These are phyloP conservation scores for Onygenales sp. DNA, from an alignment of 2,329 filamentous ascomycete genomes.

Conservation along the genomic window DNA sequence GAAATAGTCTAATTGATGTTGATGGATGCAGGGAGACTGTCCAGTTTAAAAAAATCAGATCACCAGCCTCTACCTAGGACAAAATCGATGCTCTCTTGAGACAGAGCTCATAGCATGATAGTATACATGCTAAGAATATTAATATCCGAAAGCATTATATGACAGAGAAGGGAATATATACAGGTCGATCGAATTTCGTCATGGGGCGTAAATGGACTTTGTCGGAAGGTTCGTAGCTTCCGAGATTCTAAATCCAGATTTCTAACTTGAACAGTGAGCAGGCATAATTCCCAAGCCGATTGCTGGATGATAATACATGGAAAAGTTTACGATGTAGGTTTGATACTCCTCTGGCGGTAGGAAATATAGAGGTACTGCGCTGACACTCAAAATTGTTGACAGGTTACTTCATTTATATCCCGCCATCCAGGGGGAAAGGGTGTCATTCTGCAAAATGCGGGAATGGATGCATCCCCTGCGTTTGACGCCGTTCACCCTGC, in stretches of 20 bases:
- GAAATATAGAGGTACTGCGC: background rate
- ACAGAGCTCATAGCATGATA: too few relatives aligned
- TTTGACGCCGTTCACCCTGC: constrained; percentile 94
- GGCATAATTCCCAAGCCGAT: constrained; percentile 73
- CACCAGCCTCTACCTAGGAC: too few relatives aligned
- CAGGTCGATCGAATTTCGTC: background rate
- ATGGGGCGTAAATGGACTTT: background rate
- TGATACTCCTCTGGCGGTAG: background rate
- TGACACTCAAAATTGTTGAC: constrained; percentile 1
- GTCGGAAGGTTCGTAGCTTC: background rate
- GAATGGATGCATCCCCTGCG: constrained; percentile 85
- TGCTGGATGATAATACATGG: constrained; percentile 93
- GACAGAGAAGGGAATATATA: background rate
- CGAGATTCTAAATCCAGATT: background rate
- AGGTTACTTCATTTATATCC: constrained; percentile 66
- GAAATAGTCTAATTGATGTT: too few relatives aligned
- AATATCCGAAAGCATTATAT: background rate
- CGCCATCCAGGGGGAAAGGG: constrained; percentile 79
- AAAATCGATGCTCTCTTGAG: too few relatives aligned
- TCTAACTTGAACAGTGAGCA: constrained; percentile 52
- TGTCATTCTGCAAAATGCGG: constrained; percentile 79
- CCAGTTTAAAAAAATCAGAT: too few relatives aligned
- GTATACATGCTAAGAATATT: too few relatives aligned
- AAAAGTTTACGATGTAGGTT: constrained; percentile 74
- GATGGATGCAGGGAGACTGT: too few relatives aligned